phyloP scores from a whole-genome alignment of 2,329 filamentous ascomycete species.

The Fusarium begoniae region DNA sequence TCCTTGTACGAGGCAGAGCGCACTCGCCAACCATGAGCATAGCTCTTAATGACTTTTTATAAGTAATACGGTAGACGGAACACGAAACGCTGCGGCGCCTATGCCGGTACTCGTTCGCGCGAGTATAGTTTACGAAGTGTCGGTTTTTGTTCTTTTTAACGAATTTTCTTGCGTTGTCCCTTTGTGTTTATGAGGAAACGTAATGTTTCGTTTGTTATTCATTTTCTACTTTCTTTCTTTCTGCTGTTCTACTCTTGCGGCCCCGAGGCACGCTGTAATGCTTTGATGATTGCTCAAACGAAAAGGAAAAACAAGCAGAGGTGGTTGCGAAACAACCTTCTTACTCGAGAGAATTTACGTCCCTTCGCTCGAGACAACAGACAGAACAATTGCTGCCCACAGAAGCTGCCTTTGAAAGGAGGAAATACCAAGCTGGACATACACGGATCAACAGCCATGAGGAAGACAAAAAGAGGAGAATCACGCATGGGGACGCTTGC shows the following conservation, averaged over 20 bases:
- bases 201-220: conserved; percentile 34
- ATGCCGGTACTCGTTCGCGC: conserved; percentile 40
- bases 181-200: conserved; percentile 43
- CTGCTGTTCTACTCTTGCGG: conserved; percentile 30
- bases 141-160: conserved; percentile 33
- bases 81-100: conserved; percentile 35
- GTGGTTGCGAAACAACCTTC: background rate
- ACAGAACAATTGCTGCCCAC: background rate
- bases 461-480: conserved; percentile 21
- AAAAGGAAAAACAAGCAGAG: conserved; percentile 18
- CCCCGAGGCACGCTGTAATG: conserved; percentile 37
- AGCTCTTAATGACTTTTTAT: conserved; percentile 42
- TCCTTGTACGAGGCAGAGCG: conserved; percentile 12
- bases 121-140: conserved; percentile 36
- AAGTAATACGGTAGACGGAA: conserved; percentile 44
- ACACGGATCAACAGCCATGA: conserved; percentile 28
- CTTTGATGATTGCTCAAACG: conserved; percentile 35
- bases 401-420: conserved; percentile 11
- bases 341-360: conserved; percentile 34
- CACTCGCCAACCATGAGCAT: conserved; percentile 28
- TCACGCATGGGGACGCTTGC: conserved; percentile 2
- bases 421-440: conserved; percentile 29
- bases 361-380: conserved; percentile 26
- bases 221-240: conserved; percentile 23
- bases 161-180: conserved; percentile 41